Evolutionary conservation across 2,329 filamentous ascomycete genomes (phyloP).

Genomic region (Cladosporium sp.): DNA sequence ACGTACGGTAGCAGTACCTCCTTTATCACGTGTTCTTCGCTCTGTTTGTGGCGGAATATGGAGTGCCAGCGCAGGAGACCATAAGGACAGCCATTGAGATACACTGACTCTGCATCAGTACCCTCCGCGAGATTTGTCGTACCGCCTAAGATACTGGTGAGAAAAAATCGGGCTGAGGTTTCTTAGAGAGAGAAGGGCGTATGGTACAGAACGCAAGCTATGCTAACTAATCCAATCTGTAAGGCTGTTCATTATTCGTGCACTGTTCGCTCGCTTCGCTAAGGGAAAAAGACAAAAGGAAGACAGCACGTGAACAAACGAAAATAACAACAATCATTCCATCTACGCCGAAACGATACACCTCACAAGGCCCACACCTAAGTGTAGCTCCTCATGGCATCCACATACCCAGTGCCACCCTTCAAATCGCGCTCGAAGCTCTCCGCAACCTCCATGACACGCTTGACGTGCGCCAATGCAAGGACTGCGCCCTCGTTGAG

Average conservation of each 20-base stretch:
- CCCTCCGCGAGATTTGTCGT: not conserved
- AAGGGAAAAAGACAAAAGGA: too few species aligned
- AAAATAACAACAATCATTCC: too few species aligned
- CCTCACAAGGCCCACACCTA: constrained; percentile 9
- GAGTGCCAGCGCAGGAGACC: too few species aligned
- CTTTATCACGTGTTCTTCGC: not conserved
- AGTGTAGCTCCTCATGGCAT: constrained; percentile 81
- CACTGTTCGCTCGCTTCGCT: not conserved
- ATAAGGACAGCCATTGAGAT: not conserved
- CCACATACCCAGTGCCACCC: constrained; percentile 75
- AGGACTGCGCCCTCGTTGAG: constrained; percentile 71
- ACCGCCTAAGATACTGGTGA: not conserved
- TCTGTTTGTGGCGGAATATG: too few species aligned
- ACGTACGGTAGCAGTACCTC: not conserved
- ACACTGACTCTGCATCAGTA: not conserved
- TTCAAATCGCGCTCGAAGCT: constrained; percentile 82
- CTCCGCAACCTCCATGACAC: constrained; percentile 80
- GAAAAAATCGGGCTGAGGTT: too few species aligned
- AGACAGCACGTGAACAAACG: too few species aligned
- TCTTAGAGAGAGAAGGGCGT: not conserved
- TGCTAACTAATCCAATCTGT: not conserved
- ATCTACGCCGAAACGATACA: not conserved
- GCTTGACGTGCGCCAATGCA: constrained; percentile 74
- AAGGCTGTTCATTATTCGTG: not conserved
- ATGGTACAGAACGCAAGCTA: not conserved